Base-by-base conservation (phyloP, 805 yeast species). In the Ogataea trehaloabstinens region DNA sequence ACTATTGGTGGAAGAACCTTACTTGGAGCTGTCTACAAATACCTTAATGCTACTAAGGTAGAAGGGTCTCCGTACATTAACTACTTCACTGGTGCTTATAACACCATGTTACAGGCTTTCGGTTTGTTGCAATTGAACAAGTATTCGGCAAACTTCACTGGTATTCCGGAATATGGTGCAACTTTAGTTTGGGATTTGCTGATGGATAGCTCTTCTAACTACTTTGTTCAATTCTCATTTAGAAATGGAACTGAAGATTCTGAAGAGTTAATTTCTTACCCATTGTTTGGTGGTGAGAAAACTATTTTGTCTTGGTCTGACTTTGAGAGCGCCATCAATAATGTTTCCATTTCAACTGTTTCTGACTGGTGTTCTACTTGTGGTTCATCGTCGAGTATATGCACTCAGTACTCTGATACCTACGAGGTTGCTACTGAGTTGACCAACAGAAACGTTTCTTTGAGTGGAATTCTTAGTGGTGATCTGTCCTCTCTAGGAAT, bases 131-230 rank as follows among this genome's bases (percentile, higher is more conserved):
- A 62, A 19, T 46, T 71, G 42, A 53, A 62, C 45, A 31, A 49
- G 19, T 54, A 52, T n/a, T 55, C 61, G 22, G 63, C 53, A 38
- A 51, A 61, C 36, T 73, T 71, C 56, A 67, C 70, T 11, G 73
- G 74, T 16, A 63, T 72, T 64, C 73, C 75, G 42, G 63, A 65
- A 31, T 73, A 72, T 48, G 76, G 73, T 30, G 52, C 74, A 11
- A 60, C 71, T 3, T 53, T 63, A 28, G 74, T 70, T n/a, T 70
- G 68, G 54, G 78, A 73, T 37, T 52, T 73, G 22, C 48, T 67
- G 33, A 33, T 53, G 25, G 56, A 63, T 40, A 37, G 41, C 19
- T 43, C 53, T 19, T 48, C 48, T 22, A 53, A 57, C 42, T 50
- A 53, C 48, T 66, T 46, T 41, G 74, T 73, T 17, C 67, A 68